Base-by-base conservation (phyloP, 1,284 basidiomycete species). In the Vanrija sp. region DNA sequence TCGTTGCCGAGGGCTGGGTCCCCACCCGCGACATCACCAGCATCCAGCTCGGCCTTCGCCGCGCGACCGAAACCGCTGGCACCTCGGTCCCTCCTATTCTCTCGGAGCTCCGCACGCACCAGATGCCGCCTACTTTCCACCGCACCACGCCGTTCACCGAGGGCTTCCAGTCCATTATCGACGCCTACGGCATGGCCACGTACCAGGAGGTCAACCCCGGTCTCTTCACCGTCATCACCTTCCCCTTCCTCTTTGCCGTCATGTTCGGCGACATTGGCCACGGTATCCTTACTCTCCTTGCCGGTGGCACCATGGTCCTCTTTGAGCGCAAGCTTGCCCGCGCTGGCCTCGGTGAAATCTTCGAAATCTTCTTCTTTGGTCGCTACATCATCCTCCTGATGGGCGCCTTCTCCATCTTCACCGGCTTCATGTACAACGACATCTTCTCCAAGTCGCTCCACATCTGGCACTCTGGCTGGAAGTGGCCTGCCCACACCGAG, bases 191-290 rank as follows among this genome's bases (percentile, higher is more conserved):
- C 68, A 85, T 91, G 50, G 90, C 93, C 12, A 85, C 85, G 2
- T 98, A 99, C 76, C 89, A 97, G 75, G 96, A 99, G 78, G 87
- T 94, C 75, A 98, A 98, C 73, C 95, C 96, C 10, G 96, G 95
- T 62, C 78, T 98, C 35, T 95, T 93, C 73, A 89, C 93, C 4
- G 83, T 96, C 65, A 83, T 93, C 69, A 95, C 92, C 2, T 97
- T 97, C 83, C 96, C 96, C 0, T 98, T 99, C 84, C 78, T 99
- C 66, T 99, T 98, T 67, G 95, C 94, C 12, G 90, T 98, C 78
- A 98, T 99, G 95, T 99, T 99, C 73, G 96, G 95, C 69, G 95
- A 99, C 75, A 89, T 98, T 71, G 96, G 96, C 10, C 95, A 99
- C 76, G 96, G 92, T 41, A 79, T 85, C 58, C 85, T 98, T 70